A percentile compares a stretch with the other conserved stretches of the same genome.
Conservation (phyloP, 2,329 filamentous ascomycete genomes). For the Diaporthe velutina region DNA sequence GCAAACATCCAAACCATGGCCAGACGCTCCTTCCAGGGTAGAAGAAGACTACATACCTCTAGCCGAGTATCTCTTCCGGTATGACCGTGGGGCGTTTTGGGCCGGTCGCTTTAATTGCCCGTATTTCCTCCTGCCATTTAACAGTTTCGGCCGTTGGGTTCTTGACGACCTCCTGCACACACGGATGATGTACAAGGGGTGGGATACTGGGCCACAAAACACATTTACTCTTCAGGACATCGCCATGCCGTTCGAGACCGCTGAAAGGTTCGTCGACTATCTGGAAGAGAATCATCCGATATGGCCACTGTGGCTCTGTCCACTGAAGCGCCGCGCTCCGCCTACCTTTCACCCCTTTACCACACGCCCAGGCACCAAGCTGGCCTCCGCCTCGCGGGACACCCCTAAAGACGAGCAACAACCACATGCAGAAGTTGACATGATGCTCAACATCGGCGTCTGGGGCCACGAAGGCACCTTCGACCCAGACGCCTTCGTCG, state of each 20-base stretch:
- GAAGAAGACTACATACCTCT: constrained; percentile 67
- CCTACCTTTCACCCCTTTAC: constrained; percentile 70
- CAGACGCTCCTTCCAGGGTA: constrained; percentile 50
- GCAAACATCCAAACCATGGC: constrained; percentile 48
- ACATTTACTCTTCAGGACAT: constrained; percentile 79
- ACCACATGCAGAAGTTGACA: constrained; percentile 43
- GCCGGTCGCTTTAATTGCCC: constrained; percentile 74
- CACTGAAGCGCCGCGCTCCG: constrained; percentile 61
- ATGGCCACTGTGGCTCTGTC: constrained; percentile 73
- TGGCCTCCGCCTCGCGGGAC: background rate
- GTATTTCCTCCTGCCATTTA: constrained; percentile 78
- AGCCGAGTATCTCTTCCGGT: constrained; percentile 81
- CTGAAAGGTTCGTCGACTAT: constrained; percentile 67
- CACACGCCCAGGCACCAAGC: constrained; percentile 41
- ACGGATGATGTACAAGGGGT: constrained; percentile 79
- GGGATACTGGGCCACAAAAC: constrained; percentile 74
- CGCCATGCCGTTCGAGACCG: constrained; percentile 65
- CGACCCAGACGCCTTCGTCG: constrained; percentile 70
- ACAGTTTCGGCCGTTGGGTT: constrained; percentile 73
- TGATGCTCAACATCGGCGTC: constrained; percentile 75
- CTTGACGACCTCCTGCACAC: constrained; percentile 81
- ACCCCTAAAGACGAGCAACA: too few species aligned
- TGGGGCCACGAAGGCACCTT: constrained; percentile 80
- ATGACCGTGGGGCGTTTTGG: constrained; percentile 83
- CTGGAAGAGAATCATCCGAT: constrained; percentile 63